A percentile compares a stretch with the other conserved stretches of the same genome.
phyloP scores from a whole-genome alignment of 768 basidiomycete genomes.

The Cyclocybe aegerita region DNA sequence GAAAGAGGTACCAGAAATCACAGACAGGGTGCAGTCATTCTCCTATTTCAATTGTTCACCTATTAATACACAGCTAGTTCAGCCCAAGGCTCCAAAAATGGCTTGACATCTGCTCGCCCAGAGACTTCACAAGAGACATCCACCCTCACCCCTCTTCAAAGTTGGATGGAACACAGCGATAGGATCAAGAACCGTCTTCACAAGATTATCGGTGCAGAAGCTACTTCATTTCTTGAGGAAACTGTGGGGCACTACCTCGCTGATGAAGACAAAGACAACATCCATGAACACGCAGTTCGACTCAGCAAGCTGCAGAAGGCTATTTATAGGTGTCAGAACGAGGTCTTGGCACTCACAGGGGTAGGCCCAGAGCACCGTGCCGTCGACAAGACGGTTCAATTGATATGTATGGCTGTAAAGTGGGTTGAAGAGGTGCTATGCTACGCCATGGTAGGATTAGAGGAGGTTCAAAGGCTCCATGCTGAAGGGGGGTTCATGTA shows the following conservation, averaged over 20 bases:
- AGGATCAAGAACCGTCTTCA: not conserved
- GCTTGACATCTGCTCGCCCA: not conserved
- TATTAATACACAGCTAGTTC: not conserved
- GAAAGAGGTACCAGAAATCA: not conserved
- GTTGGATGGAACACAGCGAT: not conserved
- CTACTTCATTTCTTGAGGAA: not conserved
- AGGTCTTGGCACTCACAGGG: conserved; percentile 3
- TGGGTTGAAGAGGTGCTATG: conserved; percentile 6
- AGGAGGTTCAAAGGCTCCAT: conserved; percentile 4
- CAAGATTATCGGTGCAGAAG: not conserved
- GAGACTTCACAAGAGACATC: not conserved
- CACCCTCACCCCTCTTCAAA: not conserved
- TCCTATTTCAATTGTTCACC: not conserved
- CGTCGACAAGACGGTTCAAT: not conserved
- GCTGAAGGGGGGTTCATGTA: not conserved
- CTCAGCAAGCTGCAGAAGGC: conserved; percentile 2
- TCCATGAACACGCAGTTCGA: not conserved
- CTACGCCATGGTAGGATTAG: not conserved
- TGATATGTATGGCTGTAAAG: not conserved
- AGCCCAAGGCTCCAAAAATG: too few relatives aligned
- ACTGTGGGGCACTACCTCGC: not conserved
- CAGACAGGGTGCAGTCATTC: not conserved
- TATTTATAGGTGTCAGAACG: conserved; percentile 1
- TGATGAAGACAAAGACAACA: conserved; percentile 2
- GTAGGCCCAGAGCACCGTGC: not conserved